Evolutionary conservation across 78 protist genomes (phyloP).

Genomic region (Dictyostelium capitatum): DNA sequence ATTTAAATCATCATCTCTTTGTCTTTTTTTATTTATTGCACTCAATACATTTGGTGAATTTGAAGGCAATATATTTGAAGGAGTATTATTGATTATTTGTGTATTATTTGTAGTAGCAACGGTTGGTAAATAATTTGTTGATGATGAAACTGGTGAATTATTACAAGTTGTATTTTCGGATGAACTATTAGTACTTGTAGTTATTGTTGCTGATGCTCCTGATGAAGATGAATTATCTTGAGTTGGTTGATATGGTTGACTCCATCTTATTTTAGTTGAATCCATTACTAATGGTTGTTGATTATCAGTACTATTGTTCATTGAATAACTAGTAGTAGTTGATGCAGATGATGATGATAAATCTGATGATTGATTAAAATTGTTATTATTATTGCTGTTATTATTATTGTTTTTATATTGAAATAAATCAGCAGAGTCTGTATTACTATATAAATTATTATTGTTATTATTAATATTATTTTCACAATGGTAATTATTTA

Average conservation of each 20-base stretch:
- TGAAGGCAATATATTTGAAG: not conserved
- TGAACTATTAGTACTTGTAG: not conserved
- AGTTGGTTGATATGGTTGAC: not conserved
- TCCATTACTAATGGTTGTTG: not conserved
- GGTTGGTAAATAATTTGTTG: slow-evolving; percentile 15
- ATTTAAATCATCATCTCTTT: slow-evolving; percentile 16
- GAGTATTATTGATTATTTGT: not conserved
- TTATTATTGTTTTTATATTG: not conserved
- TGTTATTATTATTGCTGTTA: not conserved
- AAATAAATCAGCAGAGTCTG: slow-evolving; percentile 16
- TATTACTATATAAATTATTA: slow-evolving; percentile 6
- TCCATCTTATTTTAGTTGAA: slow-evolving; percentile 28
- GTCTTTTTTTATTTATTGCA: slow-evolving; percentile 34
- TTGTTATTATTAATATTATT: not conserved
- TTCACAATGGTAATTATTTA: not conserved
- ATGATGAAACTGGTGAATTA: slow-evolving; percentile 29
- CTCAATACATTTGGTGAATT: slow-evolving; percentile 38
- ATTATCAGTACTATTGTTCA: slow-evolving; percentile 12
- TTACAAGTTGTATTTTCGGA: slow-evolving; percentile 44
- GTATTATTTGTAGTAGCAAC: too few relatives aligned
- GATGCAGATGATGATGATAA: not conserved
- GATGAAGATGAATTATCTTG: not conserved
- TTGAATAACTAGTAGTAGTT: not conserved
- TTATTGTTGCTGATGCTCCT: not conserved
- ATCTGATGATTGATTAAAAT: not conserved